Conservation (phyloP, 441 rosid species). For the Raphanus hybrid region DNA sequence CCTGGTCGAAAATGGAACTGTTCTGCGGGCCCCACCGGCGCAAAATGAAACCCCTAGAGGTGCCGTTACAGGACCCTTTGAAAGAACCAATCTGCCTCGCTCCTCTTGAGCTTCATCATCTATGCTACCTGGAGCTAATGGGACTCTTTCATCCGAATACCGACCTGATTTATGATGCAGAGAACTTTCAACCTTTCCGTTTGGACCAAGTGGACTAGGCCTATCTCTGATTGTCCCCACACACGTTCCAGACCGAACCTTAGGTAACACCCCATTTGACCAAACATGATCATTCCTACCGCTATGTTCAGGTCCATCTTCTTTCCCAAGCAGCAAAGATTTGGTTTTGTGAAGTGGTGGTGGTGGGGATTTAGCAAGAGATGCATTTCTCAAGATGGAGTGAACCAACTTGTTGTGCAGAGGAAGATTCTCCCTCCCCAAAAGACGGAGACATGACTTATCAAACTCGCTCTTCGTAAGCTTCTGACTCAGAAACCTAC, state of each 20-base stretch:
- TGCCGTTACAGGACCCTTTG: constrained; percentile 60
- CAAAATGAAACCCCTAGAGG: constrained; percentile 80
- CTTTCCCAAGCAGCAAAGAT: constrained; percentile 52
- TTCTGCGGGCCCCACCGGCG: constrained; percentile 69
- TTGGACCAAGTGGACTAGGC: constrained; percentile 81
- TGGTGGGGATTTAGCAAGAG: constrained; percentile 55
- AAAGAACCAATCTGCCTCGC: constrained; percentile 45
- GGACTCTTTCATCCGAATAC: constrained; percentile 52
- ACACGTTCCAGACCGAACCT: constrained; percentile 65
- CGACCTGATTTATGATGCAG: constrained; percentile 46
- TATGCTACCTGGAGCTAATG: constrained; percentile 40
- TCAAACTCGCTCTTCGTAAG: constrained; percentile 81
- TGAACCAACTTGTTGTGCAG: constrained; percentile 83
- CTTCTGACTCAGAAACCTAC: constrained; percentile 77
- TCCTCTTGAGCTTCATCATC: constrained; percentile 65
- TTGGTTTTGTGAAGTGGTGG: constrained; percentile 32
- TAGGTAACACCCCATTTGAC: constrained; percentile 84
- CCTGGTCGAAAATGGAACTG: constrained; percentile 45
- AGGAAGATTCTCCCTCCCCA: constrained; percentile 88
- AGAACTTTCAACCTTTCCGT: constrained; percentile 6
- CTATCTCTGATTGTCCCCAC: constrained; percentile 73
- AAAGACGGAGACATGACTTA: constrained; percentile 66
- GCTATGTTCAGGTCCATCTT: constrained; percentile 70
- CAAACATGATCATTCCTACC: constrained; percentile 55
- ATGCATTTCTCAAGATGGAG: constrained; percentile 77